These are phyloP conservation scores for Lunularia cruciata DNA, from an alignment of 225 moss, liverwort and hornwort genomes.

Conservation along the genomic window DNA sequence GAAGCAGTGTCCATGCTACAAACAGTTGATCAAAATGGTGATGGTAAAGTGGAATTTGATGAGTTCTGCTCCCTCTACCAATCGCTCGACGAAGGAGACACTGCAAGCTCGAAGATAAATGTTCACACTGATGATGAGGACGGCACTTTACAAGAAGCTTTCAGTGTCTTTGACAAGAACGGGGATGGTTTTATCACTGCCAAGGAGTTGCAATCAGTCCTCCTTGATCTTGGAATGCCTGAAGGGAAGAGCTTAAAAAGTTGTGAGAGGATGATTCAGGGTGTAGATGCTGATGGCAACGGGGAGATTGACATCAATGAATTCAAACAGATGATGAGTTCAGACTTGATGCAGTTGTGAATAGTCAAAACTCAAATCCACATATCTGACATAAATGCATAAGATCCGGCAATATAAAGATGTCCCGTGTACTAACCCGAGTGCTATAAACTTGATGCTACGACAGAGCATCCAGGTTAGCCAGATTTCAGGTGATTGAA, in stretches of 20 bases:
- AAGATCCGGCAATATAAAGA: too few relatives aligned
- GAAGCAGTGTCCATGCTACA: slow-evolving; percentile 19
- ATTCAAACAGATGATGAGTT: slow-evolving; percentile 38
- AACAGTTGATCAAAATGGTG: slow-evolving; percentile 32
- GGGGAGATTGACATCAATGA: slow-evolving; percentile 34
- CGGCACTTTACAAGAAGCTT: slow-evolving; percentile 28
- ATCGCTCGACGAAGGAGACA: slow-evolving; percentile 5
- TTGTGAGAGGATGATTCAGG: slow-evolving; percentile 36
- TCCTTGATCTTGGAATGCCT: slow-evolving; percentile 24
- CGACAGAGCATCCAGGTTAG: too few relatives aligned
- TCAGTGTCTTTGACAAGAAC: slow-evolving; percentile 38
- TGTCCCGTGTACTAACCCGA: too few relatives aligned
- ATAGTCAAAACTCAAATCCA: too few relatives aligned
- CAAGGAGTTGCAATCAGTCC: slow-evolving; percentile 30
- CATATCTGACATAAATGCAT: too few relatives aligned
- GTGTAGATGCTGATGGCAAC: slow-evolving; percentile 35
- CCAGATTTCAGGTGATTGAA: too few relatives aligned
- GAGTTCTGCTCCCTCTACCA: slow-evolving; percentile 25
- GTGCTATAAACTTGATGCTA: too few relatives aligned
- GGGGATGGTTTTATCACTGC: slow-evolving; percentile 39
- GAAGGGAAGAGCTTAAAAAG: slow-evolving; percentile 21
- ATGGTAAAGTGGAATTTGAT: slow-evolving; percentile 28
- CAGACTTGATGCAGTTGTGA: too few relatives aligned
- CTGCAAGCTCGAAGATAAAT: background rate
- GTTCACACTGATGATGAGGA: background rate